A percentile compares a stretch with the other conserved stretches of the same genome.
phyloP scores from a whole-genome alignment of 345 rosid genomes.

The Populus davidiana region DNA sequence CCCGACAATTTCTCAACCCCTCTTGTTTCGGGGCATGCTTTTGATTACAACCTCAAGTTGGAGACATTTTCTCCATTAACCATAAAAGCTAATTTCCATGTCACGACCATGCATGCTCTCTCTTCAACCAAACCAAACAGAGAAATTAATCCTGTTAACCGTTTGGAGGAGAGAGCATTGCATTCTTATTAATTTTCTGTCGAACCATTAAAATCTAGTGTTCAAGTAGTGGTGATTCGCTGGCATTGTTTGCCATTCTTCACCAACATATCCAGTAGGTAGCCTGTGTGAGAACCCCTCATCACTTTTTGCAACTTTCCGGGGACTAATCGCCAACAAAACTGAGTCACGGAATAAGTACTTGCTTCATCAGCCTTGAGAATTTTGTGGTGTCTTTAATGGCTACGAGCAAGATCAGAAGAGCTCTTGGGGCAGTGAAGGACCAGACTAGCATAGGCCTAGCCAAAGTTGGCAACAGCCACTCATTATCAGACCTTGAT shows the following conservation, averaged over 20 bases:
- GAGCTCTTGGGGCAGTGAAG: slow-evolving; percentile 80
- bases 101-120: not conserved
- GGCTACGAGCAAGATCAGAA: slow-evolving; percentile 68
- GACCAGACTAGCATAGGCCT: slow-evolving; percentile 87
- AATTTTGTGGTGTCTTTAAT: slow-evolving; percentile 20
- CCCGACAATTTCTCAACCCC: not conserved
- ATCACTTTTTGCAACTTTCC: too few species aligned
- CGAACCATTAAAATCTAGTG: too few species aligned
- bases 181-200: too few species aligned
- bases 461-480: slow-evolving; percentile 73
- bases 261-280: too few species aligned
- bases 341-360: too few species aligned
- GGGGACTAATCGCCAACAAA: too few species aligned
- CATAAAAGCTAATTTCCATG: not conserved
- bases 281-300: too few species aligned
- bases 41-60: not conserved
- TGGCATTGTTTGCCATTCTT: too few species aligned
- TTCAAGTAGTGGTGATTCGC: too few species aligned
- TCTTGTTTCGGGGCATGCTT: not conserved
- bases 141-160: not conserved
- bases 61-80: not conserved
- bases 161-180: not conserved
- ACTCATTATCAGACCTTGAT: slow-evolving; percentile 63
- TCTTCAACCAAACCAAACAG: not conserved
- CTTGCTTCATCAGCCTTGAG: too few species aligned